Conservation (phyloP, 148 eudicot species). For the Vaccinium corymbosum region DNA sequence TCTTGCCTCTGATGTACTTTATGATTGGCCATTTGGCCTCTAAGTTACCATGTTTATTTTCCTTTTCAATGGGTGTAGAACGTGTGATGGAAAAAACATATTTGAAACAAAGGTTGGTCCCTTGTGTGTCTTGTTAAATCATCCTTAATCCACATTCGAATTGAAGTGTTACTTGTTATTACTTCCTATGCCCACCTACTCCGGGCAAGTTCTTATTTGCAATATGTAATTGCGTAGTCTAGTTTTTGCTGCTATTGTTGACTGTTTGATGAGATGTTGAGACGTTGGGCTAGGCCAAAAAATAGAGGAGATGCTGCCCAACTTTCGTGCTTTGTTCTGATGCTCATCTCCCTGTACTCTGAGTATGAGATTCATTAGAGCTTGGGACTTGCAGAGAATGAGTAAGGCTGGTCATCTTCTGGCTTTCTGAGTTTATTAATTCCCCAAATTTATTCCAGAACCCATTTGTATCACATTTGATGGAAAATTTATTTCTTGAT, state of each 20-base stretch:
- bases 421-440: neutral
- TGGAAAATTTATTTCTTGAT: no score
- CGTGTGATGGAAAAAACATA: neutral
- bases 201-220: neutral
- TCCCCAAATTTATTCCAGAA: no score
- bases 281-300: no score
- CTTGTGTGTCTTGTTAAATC: neutral
- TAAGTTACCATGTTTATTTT: neutral
- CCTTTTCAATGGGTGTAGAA: neutral
- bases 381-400: neutral
- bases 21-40: neutral
- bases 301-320: no score
- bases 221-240: neutral
- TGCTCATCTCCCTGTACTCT: neutral
- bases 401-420: neutral
- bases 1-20: neutral
- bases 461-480: no score
- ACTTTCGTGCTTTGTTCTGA: neutral
- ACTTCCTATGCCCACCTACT: neutral
- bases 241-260: neutral
- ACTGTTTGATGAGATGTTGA: no score
- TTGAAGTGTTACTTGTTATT: neutral
- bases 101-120: constrained; percentile 2
- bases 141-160: constrained; percentile 1
- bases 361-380: neutral